Percentiles rank a stretch among this genome's conserved stretches.
These are phyloP conservation scores for Stagonosporopsis vannaccii DNA, from an alignment of 2,329 filamentous ascomycete genomes.

Conservation along the genomic window DNA sequence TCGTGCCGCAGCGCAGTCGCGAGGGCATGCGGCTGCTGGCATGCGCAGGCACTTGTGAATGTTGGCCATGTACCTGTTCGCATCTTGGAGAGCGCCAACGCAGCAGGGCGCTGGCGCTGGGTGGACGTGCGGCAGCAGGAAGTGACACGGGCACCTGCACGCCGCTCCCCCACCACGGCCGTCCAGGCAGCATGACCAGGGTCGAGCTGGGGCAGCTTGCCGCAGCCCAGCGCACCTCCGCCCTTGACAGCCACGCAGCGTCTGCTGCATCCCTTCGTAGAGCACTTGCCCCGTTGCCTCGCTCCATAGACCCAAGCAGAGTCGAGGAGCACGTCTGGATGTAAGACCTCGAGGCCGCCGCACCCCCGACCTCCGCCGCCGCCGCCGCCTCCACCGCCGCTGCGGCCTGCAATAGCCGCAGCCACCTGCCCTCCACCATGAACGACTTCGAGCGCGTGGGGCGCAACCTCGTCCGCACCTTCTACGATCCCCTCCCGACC, in stretches of 20 bases:
- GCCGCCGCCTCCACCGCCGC: constrained; percentile 23
- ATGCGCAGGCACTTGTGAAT: background rate
- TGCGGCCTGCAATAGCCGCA: constrained; percentile 14
- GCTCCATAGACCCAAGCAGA: background rate
- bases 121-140: background rate
- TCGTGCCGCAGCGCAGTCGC: background rate
- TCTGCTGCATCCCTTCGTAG: background rate
- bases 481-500: constrained; percentile 88
- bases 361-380: constrained; percentile 21
- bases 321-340: constrained; percentile 12
- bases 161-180: constrained; percentile 16
- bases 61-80: background rate
- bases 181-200: constrained; percentile 20
- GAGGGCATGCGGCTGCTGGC: background rate
- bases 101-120: background rate
- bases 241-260: constrained; percentile 6
- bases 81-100: background rate
- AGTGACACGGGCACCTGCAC: constrained; percentile 5
- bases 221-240: constrained; percentile 1
- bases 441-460: constrained; percentile 75
- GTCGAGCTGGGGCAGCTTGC: constrained; percentile 5
- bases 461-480: constrained; percentile 85
- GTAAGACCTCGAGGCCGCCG: constrained; percentile 24
- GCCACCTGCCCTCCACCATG: constrained; percentile 53
- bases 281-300: background rate